Base-by-base conservation (phyloP, 495 filamentous ascomycete species). In the Rhizodiscina lignyota region DNA sequence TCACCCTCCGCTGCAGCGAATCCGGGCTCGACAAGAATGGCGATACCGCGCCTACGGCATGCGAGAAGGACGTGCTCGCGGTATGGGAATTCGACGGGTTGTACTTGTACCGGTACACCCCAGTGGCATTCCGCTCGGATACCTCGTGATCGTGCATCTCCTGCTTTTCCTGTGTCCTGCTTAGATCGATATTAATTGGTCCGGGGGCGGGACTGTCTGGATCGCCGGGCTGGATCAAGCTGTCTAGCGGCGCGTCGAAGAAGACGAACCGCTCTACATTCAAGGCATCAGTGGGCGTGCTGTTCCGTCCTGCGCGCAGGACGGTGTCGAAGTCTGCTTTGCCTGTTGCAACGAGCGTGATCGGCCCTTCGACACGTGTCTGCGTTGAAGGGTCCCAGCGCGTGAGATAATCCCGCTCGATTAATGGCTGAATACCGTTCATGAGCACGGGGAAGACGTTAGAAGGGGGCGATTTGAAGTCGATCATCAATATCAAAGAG, bases 321-420 rank as follows among this genome's bases (percentile, higher is more conserved):
- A 60, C 38, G 4, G 76, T 45, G 31, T 79, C 65, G 38, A 87
- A 77, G 0, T 81, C 78, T 0, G 80, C 74, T 39, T 77, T 74
- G n/a, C 84, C 84, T 0, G 83, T 87, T 0, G 71, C 81, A 5
- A 91, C 77, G 3, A 91, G 67, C 2, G 82, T 91, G 15, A 93
- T 50, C 3, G 75, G 71, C 2, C 77, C 61, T 16, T 47, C 39
- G 28, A 46, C 51, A 8, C 30, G 15, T n/a, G n/a, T n/a, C n/a
- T n/a, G n/a, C 21, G 57, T 60, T 4, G 61, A 62, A 32, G 74
- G 57, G 30, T 73, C 59, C 21, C 72, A 56, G 27, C 61, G 68
- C 3, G 65, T 71, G 4, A 83, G 57, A 53, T 71, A 82, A 22
- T 64, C 66, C 22, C 59, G 54, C 18, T 68, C 59, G 6, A 79